These are phyloP conservation scores for Rugonectria rugulosa DNA, from an alignment of 2,329 filamentous ascomycete species.

Conservation along the genomic window DNA sequence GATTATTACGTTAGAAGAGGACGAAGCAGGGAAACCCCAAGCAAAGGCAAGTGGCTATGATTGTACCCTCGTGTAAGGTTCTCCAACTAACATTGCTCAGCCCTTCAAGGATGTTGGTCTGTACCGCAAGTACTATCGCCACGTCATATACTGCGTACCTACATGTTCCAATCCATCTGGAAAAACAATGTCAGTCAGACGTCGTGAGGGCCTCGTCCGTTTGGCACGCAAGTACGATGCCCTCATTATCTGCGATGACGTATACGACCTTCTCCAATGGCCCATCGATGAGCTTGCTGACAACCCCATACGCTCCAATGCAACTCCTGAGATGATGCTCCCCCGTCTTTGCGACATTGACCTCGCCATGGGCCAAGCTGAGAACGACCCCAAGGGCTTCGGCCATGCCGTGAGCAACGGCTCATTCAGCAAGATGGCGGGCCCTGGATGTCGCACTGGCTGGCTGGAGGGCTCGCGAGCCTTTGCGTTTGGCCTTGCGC, in stretches of 20 bases:
- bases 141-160: constrained; percentile 88
- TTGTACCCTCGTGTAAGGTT: too few relatives aligned
- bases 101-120: constrained; percentile 63
- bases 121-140: constrained; percentile 80
- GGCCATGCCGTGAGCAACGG: constrained; percentile 87
- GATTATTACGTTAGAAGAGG: constrained; percentile 41
- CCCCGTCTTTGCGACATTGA: constrained; percentile 85
- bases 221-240: constrained; percentile 82
- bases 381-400: constrained; percentile 60
- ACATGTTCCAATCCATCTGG: constrained; percentile 90
- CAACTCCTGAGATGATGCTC: constrained; percentile 60
- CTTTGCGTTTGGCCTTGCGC: constrained; percentile 59
- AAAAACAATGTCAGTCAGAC: constrained; percentile 76
- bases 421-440: constrained; percentile 87
- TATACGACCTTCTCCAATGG: constrained; percentile 95
- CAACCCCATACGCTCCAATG: constrained; percentile 38
- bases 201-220: constrained; percentile 73
- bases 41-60: constrained; percentile 20
- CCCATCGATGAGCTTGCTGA: constrained; percentile 42
- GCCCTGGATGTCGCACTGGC: constrained; percentile 83
- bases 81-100: too few relatives aligned
- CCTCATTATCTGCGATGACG: constrained; percentile 87
- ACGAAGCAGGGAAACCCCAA: constrained; percentile 27
- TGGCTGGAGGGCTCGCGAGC: constrained; percentile 79
- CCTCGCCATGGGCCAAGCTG: constrained; percentile 64